Evolutionary conservation across 2,329 filamentous ascomycete species (phyloP).

Genomic region (Pseudomassariella vexata): DNA sequence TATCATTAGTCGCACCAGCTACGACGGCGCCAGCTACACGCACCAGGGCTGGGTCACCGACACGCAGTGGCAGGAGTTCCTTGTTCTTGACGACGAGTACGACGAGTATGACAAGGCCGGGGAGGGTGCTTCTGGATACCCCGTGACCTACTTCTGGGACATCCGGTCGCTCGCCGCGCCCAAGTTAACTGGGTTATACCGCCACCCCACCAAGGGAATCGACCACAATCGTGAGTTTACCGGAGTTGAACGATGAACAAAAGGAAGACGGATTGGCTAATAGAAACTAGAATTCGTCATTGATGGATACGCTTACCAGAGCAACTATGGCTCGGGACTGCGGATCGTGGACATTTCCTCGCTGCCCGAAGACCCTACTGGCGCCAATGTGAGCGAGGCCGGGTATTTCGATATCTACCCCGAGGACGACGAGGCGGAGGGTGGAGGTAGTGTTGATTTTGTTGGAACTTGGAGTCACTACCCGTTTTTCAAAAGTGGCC

Average conservation of each 20-base stretch:
- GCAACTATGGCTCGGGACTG: constrained; percentile 45
- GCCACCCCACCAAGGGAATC: constrained; percentile 33
- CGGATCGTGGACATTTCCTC: constrained; percentile 31
- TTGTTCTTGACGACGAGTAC: constrained; percentile 48
- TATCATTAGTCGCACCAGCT: constrained; percentile 46
- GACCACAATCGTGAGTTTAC: constrained; percentile 48
- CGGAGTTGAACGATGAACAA: too few species aligned
- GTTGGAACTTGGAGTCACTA: constrained; percentile 43
- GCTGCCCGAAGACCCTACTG: constrained; percentile 34
- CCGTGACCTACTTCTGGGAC: constrained; percentile 47
- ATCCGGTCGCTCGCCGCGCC: constrained; percentile 36
- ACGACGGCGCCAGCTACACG: constrained; percentile 51
- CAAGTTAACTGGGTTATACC: constrained; percentile 35
- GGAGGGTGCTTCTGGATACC: constrained; percentile 33
- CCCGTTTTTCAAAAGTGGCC: constrained; percentile 41
- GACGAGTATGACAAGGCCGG: constrained; percentile 38
- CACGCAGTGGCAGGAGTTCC: constrained; percentile 34
- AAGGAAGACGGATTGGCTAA: too few species aligned
- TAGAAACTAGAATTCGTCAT: constrained; percentile 42
- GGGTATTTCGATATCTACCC: constrained; percentile 47
- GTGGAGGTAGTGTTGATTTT: constrained; percentile 33
- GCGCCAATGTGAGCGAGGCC: constrained; percentile 37
- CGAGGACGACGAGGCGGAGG: constrained; percentile 36
- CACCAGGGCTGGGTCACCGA: constrained; percentile 54
- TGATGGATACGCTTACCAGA: constrained; percentile 39